These are phyloP conservation scores for Beauveria varroae DNA, from an alignment of 2,329 filamentous ascomycete species.

Conservation along the genomic window DNA sequence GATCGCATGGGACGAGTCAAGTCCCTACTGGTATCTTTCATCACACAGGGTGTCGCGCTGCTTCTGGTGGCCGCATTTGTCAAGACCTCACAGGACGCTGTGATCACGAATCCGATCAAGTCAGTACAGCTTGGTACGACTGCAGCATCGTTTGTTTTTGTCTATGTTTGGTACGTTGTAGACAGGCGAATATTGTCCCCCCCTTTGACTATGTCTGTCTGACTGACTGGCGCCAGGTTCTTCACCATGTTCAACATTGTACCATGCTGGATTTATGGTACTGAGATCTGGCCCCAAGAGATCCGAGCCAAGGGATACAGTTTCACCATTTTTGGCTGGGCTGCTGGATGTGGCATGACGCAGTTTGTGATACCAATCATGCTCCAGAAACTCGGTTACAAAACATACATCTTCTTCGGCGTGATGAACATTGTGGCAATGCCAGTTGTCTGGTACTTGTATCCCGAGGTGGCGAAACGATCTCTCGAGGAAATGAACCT, in stretches of 20 bases:
- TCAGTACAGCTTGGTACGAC: constrained; percentile 16
- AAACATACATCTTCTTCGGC: constrained; percentile 45
- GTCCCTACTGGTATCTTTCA: constrained; percentile 22
- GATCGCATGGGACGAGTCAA: constrained; percentile 38
- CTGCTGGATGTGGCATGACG: constrained; percentile 48
- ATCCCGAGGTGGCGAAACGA: constrained; percentile 34
- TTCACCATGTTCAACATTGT: constrained; percentile 28
- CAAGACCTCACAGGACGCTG: constrained; percentile 19
- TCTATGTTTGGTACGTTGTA: constrained; percentile 18
- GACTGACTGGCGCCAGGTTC: constrained; percentile 15
- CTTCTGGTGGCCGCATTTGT: constrained; percentile 26
- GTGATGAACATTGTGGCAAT: constrained; percentile 43
- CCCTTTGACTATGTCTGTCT: not conserved
- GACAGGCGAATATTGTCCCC: too few species aligned
- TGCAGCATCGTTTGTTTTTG: constrained; percentile 19
- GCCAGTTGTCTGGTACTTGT: constrained; percentile 39
- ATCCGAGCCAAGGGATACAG: constrained; percentile 52
- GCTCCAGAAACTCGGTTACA: constrained; percentile 37
- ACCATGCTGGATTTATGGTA: constrained; percentile 28
- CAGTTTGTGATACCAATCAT: constrained; percentile 45
- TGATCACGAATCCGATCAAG: constrained; percentile 7
- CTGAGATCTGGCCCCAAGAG: constrained; percentile 49
- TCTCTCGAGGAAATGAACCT: constrained; percentile 43
- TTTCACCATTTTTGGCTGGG: constrained; percentile 53
- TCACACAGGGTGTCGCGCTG: constrained; percentile 21